Evolutionary conservation across 192 early-diverging fungal genomes (phyloP), one percentile per base, ranked within the genome.

Genomic region (Rhizoclosmatium globosum): DNA sequence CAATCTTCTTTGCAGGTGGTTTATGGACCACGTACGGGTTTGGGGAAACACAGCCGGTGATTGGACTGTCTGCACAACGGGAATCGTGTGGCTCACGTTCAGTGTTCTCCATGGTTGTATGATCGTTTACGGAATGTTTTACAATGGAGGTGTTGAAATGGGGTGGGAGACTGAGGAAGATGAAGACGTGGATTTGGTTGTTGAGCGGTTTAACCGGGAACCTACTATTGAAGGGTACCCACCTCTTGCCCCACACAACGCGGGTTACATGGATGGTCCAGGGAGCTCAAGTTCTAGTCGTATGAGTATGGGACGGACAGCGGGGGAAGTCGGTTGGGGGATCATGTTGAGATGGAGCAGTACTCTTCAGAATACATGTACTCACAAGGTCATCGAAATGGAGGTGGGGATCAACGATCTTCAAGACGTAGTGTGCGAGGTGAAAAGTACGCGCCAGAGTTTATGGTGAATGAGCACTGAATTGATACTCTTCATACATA

Each of bases 71-170:
- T 74, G 72, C 39, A 23, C 72, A 7, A 21, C 38, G 19, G 38
- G 58, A 2, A 74, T 74, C 47, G n/a, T 62, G 57, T 74, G 57
- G 59, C n/a, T 74, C 17, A 31, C 61, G 13, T 62, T 48, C 42
- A 39, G 42, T n/a, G 44, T 65, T 17, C 3, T 45, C n/a, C 46
- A 64, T 57, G 69, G 41, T 3, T 39, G 47, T 11, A 39, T 72
- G 44, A 70, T 79, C 46, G 38, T 31, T 15, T 79, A 79, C 47
- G 67, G 58, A 15, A 71, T 71, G 42, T 44, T 19, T n/a, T 62
- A 62, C 46, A 43, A 70, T 46, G 78, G 78, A 17, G 78, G 78
- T 48, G n/a, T 79, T 19, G 78, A 79, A n/a, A 79, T 65, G 46
- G 71, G 78, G 3, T 71, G 70, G 61, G 78, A 79, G 17, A 72